Base-by-base conservation (phyloP, 1,284 basidiomycete genomes). In the Microbotryum lychnidis-dioicae region DNA sequence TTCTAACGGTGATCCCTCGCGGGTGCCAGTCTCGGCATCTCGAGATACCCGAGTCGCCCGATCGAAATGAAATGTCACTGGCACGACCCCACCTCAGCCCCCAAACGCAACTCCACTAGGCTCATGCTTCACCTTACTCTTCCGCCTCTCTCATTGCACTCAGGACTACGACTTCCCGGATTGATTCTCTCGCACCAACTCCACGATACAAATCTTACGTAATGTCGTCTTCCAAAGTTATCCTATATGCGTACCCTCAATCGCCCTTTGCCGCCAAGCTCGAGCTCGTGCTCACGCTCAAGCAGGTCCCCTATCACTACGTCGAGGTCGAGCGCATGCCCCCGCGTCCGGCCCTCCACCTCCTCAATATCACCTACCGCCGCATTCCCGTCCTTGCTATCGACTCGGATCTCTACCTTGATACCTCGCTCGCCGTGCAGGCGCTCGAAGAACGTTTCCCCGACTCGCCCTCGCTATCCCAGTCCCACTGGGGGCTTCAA, bases 341-440 rank as follows among this genome's bases (percentile, higher is more conserved):
- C 10, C 63, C 63, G 31, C 60, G 63, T n/a, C 55, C 56, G 27
- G 63, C 45, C 10, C 61, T 65, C 2, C 49, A 46, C 9, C 20
- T 55, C 21, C 53, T 65, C 21, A 60, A 60, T 8, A 44, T 65
- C 48, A 58, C 44, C 25, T 65, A 65, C 54, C 52, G 63, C n/a
- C 45, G 52, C 12, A 62, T 65, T 27, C 63, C 63, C 18, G 63
- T 65, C 18, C 49, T 65, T 7, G 56, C 63, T 0, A 59, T 65
- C n/a, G 58, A 60, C 27, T 56, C 55, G 31, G 59, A 58, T 23
- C 29, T 65, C 56, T 54, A 57, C n/a, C 45, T 45, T n/a, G 63
- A 64, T 29, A 65, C 63, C 20, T 46, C 48, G 10, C 58, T 62
- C 54, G 62, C 62, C 27, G 45, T 56, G 23, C 42, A 58, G 12